These are phyloP conservation scores for Leccinum sublutescens DNA, from an alignment of 768 basidiomycete genomes.

Conservation along the genomic window DNA sequence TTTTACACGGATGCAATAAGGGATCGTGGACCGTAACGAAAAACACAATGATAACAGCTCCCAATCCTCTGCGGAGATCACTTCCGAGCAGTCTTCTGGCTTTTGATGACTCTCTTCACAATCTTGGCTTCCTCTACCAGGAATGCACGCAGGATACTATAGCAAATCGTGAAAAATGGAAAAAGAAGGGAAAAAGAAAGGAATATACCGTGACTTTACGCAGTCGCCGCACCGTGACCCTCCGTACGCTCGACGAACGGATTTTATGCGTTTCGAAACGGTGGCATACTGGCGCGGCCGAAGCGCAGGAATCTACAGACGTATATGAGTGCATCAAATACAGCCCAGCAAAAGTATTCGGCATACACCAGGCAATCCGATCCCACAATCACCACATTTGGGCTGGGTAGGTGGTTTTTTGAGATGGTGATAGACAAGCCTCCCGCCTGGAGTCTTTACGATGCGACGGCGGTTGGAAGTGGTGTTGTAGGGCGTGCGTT, in stretches of 20 bases:
- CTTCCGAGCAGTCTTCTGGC: conserved; percentile 45
- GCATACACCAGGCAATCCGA: conserved; percentile 90
- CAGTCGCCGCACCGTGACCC: conserved; percentile 96
- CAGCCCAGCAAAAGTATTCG: neutral
- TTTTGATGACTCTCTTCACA: conserved; percentile 98
- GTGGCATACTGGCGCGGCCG: conserved; percentile 95
- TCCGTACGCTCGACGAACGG: conserved; percentile 93
- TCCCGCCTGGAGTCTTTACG: conserved; percentile 98
- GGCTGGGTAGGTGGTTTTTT: conserved; percentile 90
- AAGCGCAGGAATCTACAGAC: conserved; percentile 80
- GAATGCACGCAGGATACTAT: conserved; percentile 96
- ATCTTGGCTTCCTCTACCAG: conserved; percentile 99
- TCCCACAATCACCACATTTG: conserved; percentile 98
- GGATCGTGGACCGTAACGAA: conserved; percentile 11
- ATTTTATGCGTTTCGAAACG: conserved; percentile 97
- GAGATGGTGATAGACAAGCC: conserved; percentile 96
- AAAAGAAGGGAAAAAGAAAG: neutral
- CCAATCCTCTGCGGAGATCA: conserved; percentile 10
- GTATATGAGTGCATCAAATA: conserved; percentile 1
- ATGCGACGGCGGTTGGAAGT: conserved; percentile 92
- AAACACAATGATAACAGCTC: conserved; percentile 9
- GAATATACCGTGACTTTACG: conserved; percentile 85
- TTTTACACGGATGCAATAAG: conserved; percentile 24
- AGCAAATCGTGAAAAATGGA: neutral
- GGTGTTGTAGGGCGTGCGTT: conserved; percentile 98